Percentiles rank a stretch among this genome's conserved stretches.
These are phyloP conservation scores for Penicillium rolfsii DNA, from an alignment of 2,329 filamentous ascomycete species.

Conservation along the genomic window DNA sequence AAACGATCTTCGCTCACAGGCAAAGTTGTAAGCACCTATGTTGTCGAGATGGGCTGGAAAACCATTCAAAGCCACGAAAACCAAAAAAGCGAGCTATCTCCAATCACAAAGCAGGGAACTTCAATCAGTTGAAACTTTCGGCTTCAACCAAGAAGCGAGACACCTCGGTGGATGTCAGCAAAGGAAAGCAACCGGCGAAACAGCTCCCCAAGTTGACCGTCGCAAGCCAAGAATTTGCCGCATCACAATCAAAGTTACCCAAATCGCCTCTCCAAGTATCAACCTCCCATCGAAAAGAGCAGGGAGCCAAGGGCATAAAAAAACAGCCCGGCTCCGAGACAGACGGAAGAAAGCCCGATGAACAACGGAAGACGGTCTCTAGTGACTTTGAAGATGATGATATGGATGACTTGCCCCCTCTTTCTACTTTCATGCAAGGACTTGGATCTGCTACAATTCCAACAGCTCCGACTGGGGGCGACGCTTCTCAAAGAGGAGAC, in stretches of 20 bases:
- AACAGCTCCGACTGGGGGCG: too few species aligned
- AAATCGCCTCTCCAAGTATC: neutral
- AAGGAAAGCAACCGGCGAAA: neutral
- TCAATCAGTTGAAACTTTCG: constrained; percentile 35
- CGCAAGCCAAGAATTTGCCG: neutral
- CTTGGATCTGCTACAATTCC: neutral
- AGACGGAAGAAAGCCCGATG: neutral
- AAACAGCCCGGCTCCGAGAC: neutral
- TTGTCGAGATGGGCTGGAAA: constrained; percentile 71
- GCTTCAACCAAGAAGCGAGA: constrained; percentile 33
- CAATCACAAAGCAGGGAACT: constrained; percentile 29
- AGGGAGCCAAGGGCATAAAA: neutral
- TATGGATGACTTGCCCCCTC: constrained; percentile 45
- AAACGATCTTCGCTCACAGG: constrained; percentile 33
- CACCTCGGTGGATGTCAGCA: constrained; percentile 19
- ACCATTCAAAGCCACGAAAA: constrained; percentile 64
- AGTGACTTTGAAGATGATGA: constrained; percentile 41
- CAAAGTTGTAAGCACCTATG: constrained; percentile 70
- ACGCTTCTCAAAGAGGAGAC: neutral
- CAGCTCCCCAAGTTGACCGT: neutral
- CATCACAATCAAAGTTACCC: neutral
- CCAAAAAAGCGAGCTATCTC: constrained; percentile 30
- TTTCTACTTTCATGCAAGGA: constrained; percentile 31
- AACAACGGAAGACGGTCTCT: constrained; percentile 21
- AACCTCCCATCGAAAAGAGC: neutral